Base-by-base conservation (phyloP, 768 basidiomycete genomes). In the Boletus sensibilis region DNA sequence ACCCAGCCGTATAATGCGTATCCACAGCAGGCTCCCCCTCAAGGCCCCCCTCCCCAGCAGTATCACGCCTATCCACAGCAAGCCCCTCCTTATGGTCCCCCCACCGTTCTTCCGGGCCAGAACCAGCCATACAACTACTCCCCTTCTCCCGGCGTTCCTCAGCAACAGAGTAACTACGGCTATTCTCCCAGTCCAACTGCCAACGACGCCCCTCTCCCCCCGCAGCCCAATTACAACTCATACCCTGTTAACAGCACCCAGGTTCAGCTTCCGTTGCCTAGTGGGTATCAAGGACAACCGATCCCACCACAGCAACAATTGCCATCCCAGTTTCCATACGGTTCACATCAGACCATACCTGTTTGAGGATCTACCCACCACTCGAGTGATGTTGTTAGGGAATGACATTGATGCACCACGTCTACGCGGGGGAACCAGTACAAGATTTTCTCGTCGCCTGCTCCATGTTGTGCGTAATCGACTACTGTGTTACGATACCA, bases 151-250 rank as follows among this genome's bases (percentile, higher is more conserved):
- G 29, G 45, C 3, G 12, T 27, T 41, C 35, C 46, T 1, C 54
- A 45, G 35, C 51, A 51, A 31, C 67, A 43, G 14, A 46, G 12
- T 14, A 34, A 27, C 37, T 52, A 56, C 12, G 49, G 43, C 12
- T 55, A 68, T 48, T 45, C 57, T 38, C 31, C 58, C 31, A 45
- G 49, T 14, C 53, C 54, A 5, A 52, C 49, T 14, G 16, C 42
- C 18, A 50, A 33, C 12, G 20, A 20, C 7, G 29, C 52, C 23
- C 4, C 56, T 38, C 55, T 43, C 6, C 56, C 68, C 2, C 60
- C 60, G 27, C 68, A 62, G 34, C 55, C 69, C 6, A 62, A 61
- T 27, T 60, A 57, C 53, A 41, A 1, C 31, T 18, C 56, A 12
- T 52, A 65, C n/a, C 69, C 68, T 12, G 33, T 44, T 14, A 13